phyloP scores from a whole-genome alignment of 1,284 basidiomycete species.

The Fistulinella cinereoalba region DNA sequence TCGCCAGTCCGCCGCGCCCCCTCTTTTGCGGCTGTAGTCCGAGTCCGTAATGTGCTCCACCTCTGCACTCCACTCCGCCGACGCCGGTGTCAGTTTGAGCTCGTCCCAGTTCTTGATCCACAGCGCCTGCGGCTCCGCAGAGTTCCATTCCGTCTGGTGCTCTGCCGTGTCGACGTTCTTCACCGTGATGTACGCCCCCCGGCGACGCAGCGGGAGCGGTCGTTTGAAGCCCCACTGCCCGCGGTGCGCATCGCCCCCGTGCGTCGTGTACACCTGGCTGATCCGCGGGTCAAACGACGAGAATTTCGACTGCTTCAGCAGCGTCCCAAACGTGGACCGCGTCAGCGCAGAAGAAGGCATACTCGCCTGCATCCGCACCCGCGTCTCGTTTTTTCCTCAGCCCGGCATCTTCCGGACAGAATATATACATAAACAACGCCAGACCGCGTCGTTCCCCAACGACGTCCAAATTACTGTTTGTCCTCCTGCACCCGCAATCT shows the following conservation, averaged over 20 bases:
- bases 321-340: conserved; percentile 64
- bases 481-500: conserved; percentile 46
- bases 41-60: conserved; percentile 28
- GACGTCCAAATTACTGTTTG: conserved; percentile 80
- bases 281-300: conserved; percentile 72
- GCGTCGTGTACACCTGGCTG: conserved; percentile 67
- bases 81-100: conserved; percentile 42
- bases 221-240: conserved; percentile 81
- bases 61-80: conserved; percentile 21
- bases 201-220: conserved; percentile 61
- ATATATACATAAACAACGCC: conserved; percentile 13
- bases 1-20: conserved; percentile 16
- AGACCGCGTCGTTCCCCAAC: conserved; percentile 24
- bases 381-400: background rate
- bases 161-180: conserved; percentile 63
- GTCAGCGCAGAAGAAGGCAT: conserved; percentile 37
- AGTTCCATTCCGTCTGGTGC: conserved; percentile 73
- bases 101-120: conserved; percentile 68
- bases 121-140: conserved; percentile 57
- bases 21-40: conserved; percentile 18
- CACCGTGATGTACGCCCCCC: conserved; percentile 59
- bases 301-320: conserved; percentile 75
- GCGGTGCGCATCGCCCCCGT: conserved; percentile 63
- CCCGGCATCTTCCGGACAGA: conserved; percentile 28
- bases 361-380: background rate